Conservation (phyloP, 2,329 filamentous ascomycete species). For the Cadophora sp. region DNA sequence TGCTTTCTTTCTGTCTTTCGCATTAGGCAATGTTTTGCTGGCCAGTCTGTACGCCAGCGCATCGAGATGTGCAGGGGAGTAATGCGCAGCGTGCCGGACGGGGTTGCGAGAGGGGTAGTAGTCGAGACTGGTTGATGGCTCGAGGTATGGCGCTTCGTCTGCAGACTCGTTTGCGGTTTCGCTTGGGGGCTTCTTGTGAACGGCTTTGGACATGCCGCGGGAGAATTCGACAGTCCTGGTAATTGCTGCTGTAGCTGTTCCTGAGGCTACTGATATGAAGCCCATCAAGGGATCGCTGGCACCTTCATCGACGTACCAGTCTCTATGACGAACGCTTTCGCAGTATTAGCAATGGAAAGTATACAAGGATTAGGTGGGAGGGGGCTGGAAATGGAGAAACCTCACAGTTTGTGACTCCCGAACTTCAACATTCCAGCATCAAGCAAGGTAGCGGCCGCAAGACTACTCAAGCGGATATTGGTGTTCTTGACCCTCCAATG, state of each 20-base stretch:
- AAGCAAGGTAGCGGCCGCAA: slow-evolving; percentile 70
- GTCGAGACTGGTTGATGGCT: slow-evolving; percentile 21
- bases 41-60: slow-evolving; percentile 34
- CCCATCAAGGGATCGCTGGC: slow-evolving; percentile 32
- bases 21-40: slow-evolving; percentile 24
- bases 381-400: neutral
- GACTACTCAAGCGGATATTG: slow-evolving; percentile 63
- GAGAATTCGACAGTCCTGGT: slow-evolving; percentile 28
- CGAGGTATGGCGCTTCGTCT: slow-evolving; percentile 7
- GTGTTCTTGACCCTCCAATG: slow-evolving; percentile 54
- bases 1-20: slow-evolving; percentile 13
- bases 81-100: slow-evolving; percentile 27
- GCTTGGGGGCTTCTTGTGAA: slow-evolving; percentile 20
- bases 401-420: slow-evolving; percentile 34
- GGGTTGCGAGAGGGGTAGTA: slow-evolving; percentile 25
- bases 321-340: slow-evolving; percentile 27
- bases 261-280: slow-evolving; percentile 31
- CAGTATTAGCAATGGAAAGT: neutral
- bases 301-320: slow-evolving; percentile 41
- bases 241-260: slow-evolving; percentile 25
- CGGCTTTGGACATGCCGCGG: slow-evolving; percentile 24
- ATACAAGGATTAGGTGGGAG: neutral
- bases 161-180: slow-evolving; percentile 8
- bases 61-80: slow-evolving; percentile 31
- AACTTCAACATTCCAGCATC: slow-evolving; percentile 49